phyloP scores from a whole-genome alignment of 129 eudicot genomes.

The Lactuca sativa region DNA sequence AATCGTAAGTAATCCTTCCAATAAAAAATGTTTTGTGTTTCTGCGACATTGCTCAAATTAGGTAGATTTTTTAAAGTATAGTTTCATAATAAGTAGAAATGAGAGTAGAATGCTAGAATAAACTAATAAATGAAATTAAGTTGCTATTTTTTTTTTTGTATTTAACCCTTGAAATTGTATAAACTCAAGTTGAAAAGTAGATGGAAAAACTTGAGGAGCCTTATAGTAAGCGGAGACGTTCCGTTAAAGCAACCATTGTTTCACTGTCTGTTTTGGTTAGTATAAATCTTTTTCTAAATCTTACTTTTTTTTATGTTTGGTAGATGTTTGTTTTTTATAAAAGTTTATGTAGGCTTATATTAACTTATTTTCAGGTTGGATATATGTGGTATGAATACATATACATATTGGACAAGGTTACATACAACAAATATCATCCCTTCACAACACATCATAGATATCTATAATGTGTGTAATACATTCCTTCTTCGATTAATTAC shows the following conservation, averaged over 20 bases:
- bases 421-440: slow-evolving; percentile 89
- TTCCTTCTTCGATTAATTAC: not conserved
- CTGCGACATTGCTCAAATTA: no score
- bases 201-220: slow-evolving; percentile 92
- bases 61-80: no score
- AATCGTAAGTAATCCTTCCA: no score
- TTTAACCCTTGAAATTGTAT: not conserved
- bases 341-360: slow-evolving; percentile 21
- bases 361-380: slow-evolving; percentile 57
- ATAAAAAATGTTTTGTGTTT: no score
- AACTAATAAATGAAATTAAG: no score
- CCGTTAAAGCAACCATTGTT: slow-evolving; percentile 66
- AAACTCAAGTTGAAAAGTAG: slow-evolving; percentile 79
- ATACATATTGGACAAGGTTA: slow-evolving; percentile 81
- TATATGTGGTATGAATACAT: slow-evolving; percentile 81
- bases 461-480: slow-evolving; percentile 69
- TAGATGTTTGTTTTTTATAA: no score
- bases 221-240: slow-evolving; percentile 64
- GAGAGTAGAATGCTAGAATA: no score
- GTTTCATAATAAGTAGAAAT: no score
- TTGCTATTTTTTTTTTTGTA: no score
- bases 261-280: slow-evolving; percentile 62
- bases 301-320: not conserved
- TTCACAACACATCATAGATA: slow-evolving; percentile 97
- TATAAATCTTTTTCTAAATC: not conserved